Percentiles rank a stretch among this genome's conserved stretches.
These are phyloP conservation scores for Hymenoscyphus salicellus DNA, from an alignment of 2,329 filamentous ascomycete genomes.

Conservation along the genomic window DNA sequence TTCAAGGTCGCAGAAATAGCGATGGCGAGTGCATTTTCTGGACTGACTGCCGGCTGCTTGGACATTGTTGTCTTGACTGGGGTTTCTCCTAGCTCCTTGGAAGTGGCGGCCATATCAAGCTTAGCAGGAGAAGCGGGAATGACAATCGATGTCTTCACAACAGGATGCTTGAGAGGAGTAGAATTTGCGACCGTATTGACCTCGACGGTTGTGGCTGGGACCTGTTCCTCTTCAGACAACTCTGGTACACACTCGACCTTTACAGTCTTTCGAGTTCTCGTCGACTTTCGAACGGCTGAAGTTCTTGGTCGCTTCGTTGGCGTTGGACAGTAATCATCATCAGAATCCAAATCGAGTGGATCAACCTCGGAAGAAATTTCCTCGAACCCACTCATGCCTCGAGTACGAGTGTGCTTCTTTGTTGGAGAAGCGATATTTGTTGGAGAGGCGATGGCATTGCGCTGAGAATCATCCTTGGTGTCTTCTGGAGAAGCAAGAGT, in stretches of 20 bases:
- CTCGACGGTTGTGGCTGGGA: background rate
- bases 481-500: background rate
- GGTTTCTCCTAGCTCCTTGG: background rate
- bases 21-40: no score
- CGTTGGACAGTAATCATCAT: conserved; percentile 15
- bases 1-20: no score
- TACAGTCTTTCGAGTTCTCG: background rate
- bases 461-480: background rate
- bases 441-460: background rate
- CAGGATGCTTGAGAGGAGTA: no score
- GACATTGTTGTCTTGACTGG: no score
- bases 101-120: background rate
- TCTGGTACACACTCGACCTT: background rate
- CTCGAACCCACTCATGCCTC: background rate
- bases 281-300: background rate
- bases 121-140: background rate
- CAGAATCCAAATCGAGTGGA: conserved; percentile 11
- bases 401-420: background rate
- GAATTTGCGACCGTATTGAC: no score
- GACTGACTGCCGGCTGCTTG: no score
- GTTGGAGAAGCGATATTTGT: background rate
- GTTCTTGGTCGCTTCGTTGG: background rate
- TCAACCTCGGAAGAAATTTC: conserved; percentile 3
- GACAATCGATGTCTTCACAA: background rate
- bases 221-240: background rate